phyloP scores from a whole-genome alignment of 495 filamentous ascomycete genomes.

The Clavariopsis aquatica region DNA sequence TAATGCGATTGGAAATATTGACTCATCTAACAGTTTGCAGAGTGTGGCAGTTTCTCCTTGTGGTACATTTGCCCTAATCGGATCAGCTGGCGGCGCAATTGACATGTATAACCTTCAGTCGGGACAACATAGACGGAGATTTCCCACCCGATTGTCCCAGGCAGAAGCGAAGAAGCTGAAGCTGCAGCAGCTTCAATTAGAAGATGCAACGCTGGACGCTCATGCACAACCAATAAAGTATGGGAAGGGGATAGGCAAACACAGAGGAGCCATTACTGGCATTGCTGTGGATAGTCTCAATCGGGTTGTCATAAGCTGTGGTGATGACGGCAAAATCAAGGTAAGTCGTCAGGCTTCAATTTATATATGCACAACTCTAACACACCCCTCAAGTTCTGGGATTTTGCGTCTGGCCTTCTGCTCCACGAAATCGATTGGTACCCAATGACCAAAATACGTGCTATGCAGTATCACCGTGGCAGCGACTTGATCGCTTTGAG shows the following conservation, averaged over 20 bases:
- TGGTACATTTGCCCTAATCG: conserved; percentile 91
- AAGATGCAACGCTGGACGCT: conserved; percentile 22
- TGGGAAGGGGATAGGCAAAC: conserved; percentile 57
- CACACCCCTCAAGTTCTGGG: too few species aligned
- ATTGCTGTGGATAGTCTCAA: conserved; percentile 83
- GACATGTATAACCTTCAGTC: conserved; percentile 98
- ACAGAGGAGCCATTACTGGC: conserved; percentile 81
- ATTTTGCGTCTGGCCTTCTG: conserved; percentile 76
- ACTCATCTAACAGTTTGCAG: conserved; percentile 40
- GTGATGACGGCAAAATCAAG: conserved; percentile 90
- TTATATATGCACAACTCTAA: not conserved
- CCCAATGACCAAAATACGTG: conserved; percentile 73
- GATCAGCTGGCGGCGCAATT: conserved; percentile 76
- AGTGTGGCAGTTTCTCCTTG: conserved; percentile 86
- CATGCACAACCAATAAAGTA: conserved; percentile 39
- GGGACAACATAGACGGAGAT: conserved; percentile 78
- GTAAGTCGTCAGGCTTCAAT: conserved; percentile 13
- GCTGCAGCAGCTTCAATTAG: conserved; percentile 55
- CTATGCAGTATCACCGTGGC: conserved; percentile 72
- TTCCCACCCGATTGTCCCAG: conserved; percentile 69
- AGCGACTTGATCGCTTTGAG: conserved; percentile 87
- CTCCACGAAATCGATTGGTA: conserved; percentile 83
- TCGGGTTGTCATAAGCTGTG: conserved; percentile 76
- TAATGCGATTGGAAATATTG: conserved; percentile 42
- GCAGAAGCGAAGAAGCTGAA: conserved; percentile 65